Evolutionary conservation across 805 yeast genomes (phyloP).

Genomic region (Metschnikowia cerradonensis): DNA sequence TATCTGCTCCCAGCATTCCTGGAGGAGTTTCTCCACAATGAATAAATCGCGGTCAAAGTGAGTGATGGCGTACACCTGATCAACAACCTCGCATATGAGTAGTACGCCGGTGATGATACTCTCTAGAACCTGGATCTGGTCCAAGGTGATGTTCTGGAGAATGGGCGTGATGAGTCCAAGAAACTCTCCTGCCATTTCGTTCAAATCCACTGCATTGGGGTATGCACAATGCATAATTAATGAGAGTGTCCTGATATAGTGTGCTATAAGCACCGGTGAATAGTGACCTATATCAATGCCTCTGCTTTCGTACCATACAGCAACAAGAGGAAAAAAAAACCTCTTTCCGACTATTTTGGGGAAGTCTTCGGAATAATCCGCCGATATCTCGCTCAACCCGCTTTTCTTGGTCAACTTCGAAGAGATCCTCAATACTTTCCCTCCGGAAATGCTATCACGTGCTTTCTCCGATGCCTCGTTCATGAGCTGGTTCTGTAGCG

Average conservation of each 20-base stretch:
- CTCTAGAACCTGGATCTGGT: slow-evolving; percentile 34
- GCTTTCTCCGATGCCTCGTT: slow-evolving; percentile 27
- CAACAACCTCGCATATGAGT: slow-evolving; percentile 32
- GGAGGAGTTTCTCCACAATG: slow-evolving; percentile 26
- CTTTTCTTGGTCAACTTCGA: slow-evolving; percentile 24
- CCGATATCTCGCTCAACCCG: slow-evolving; percentile 3
- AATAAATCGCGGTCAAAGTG: slow-evolving; percentile 17
- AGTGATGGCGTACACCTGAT: slow-evolving; percentile 23
- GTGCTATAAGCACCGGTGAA: slow-evolving; percentile 51
- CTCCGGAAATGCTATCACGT: slow-evolving; percentile 31
- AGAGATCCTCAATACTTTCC: slow-evolving; percentile 43
- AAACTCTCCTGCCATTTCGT: slow-evolving; percentile 57
- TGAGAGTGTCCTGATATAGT: slow-evolving; percentile 56
- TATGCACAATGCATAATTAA: slow-evolving; percentile 55
- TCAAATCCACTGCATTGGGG: slow-evolving; percentile 48
- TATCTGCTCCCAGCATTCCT: slow-evolving; percentile 29
- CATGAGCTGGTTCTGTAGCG: slow-evolving; percentile 35
- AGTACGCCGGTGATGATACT: slow-evolving; percentile 36
- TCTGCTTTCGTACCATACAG: slow-evolving; percentile 48
- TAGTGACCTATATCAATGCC: slow-evolving; percentile 50
- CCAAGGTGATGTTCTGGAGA: slow-evolving; percentile 18
- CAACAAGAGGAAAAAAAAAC: slow-evolving; percentile 53
- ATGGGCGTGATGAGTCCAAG: slow-evolving; percentile 32
- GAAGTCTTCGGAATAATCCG: slow-evolving; percentile 30
- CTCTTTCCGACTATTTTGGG: slow-evolving; percentile 34